A percentile compares a stretch with the other conserved stretches of the same genome.
phyloP scores from a whole-genome alignment of 2,329 filamentous ascomycete genomes.

The Trichoderma koningii region DNA sequence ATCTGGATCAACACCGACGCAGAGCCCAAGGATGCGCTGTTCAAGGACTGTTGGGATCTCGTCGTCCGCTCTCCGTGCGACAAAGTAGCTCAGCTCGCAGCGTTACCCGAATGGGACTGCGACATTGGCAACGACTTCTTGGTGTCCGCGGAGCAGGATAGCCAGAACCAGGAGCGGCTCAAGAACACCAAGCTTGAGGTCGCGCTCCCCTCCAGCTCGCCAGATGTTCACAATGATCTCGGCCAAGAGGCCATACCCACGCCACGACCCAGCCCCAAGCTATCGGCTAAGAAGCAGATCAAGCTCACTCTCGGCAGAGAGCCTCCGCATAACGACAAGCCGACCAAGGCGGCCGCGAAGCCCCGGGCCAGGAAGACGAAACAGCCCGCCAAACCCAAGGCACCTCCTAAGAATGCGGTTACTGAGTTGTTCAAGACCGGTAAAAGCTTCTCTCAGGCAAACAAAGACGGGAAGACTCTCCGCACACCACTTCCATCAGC shows the following conservation, averaged over 20 bases:
- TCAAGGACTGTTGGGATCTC: constrained; percentile 92
- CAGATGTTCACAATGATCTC: constrained; percentile 43
- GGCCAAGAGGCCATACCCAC: constrained; percentile 57
- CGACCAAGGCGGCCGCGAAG: constrained; percentile 33
- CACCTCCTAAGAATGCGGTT: constrained; percentile 43
- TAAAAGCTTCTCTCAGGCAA: constrained; percentile 39
- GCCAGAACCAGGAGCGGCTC: constrained; percentile 44
- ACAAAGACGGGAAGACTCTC: constrained; percentile 31
- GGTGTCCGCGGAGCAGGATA: constrained; percentile 49
- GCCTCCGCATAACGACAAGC: constrained; percentile 28
- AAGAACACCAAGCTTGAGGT: constrained; percentile 43
- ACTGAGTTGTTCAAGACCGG: constrained; percentile 50
- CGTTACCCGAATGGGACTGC: constrained; percentile 60
- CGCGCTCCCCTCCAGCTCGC: constrained; percentile 34
- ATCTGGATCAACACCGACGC: constrained; percentile 94
- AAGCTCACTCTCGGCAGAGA: constrained; percentile 49
- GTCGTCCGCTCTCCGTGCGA: constrained; percentile 87
- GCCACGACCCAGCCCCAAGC: constrained; percentile 58
- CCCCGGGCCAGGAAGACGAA: constrained; percentile 41
- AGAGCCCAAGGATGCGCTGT: constrained; percentile 77
- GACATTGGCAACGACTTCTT: constrained; percentile 55
- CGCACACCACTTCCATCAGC: constrained; percentile 26
- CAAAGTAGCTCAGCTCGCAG: constrained; percentile 74
- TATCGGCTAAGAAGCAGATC: constrained; percentile 54
- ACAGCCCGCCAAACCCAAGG: constrained; percentile 41